Base-by-base conservation (phyloP, 495 filamentous ascomycete species). In the Penicillium mononematosum region DNA sequence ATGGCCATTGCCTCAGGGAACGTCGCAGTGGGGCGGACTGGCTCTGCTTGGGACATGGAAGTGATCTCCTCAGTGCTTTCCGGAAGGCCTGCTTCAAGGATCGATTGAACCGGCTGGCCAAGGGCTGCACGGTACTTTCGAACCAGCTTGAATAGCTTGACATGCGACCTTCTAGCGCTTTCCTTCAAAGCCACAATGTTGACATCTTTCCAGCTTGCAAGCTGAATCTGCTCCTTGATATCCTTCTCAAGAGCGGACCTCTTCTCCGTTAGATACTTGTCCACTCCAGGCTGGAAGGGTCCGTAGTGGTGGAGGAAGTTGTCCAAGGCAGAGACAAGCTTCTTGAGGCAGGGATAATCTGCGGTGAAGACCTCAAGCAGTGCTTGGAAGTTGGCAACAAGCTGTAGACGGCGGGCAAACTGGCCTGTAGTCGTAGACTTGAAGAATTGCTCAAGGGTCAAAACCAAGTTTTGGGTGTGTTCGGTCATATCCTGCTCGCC, bases 191-290 rank as follows among this genome's bases (percentile, higher is more conserved):
- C 88, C 52, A 88, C 84, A 50, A 99, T 93, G 59, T 96, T 98
- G 22, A 88, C 96, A 62, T 98, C 95, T 65, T 95, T 94, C 95
- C 95, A 98, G 66, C 89, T 96, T 2, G 91, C 90, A 55, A 98
- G 72, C 31, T 92, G 80, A 20, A 98, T 79, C 29, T 96, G 86
- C 58, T 96, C 88, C 61, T 88, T 89, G 78, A 98, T 88, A 45
- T 89, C 81, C 67, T 90, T 95, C 67, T 96, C 92, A 9, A 96
- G 76, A 5, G 79, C 75, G 1, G 73, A 72, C 52, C 90, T 79
- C 24, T 85, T 87, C 42, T 85, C 79, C 22, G 65, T 74, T 48
- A 97, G 76, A 4, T 75, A 60, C 58, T 90, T 85, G 24, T 75
- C 67, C 4, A 91, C 83, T 14, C 81, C 70, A 42, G 80, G 70